Percentiles rank a stretch among this genome's conserved stretches.
These are phyloP conservation scores for Ambrosiella beaveri DNA, from an alignment of 2,329 filamentous ascomycete species.

Conservation along the genomic window DNA sequence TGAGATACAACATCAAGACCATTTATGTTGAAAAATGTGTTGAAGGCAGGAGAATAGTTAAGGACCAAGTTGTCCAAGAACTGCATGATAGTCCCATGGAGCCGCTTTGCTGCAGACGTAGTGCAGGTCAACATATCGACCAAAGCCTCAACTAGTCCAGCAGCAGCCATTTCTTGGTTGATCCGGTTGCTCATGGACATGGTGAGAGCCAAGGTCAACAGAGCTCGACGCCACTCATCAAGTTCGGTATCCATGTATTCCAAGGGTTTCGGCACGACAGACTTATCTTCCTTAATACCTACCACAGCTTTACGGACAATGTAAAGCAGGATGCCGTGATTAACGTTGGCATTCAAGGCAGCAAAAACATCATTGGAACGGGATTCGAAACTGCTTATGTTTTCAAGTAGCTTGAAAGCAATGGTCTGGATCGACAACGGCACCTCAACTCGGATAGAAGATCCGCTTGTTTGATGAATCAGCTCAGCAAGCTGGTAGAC, in stretches of 20 bases:
- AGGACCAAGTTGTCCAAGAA: constrained; percentile 84
- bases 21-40: constrained; percentile 61
- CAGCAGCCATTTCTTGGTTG: constrained; percentile 69
- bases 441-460: constrained; percentile 37
- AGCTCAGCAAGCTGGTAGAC: constrained; percentile 85
- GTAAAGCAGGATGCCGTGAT: constrained; percentile 88
- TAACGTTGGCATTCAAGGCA: constrained; percentile 88
- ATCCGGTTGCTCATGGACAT: constrained; percentile 32
- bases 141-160: constrained; percentile 76
- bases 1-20: constrained; percentile 85
- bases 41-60: constrained; percentile 68
- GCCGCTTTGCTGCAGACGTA: constrained; percentile 63
- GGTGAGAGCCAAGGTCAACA: constrained; percentile 75
- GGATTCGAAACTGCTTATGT: constrained; percentile 60
- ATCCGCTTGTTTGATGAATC: constrained; percentile 64
- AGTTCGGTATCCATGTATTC: constrained; percentile 25
- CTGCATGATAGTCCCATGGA: constrained; percentile 66
- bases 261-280: background rate
- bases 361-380: constrained; percentile 70
- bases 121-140: constrained; percentile 76
- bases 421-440: constrained; percentile 67
- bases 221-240: constrained; percentile 77
- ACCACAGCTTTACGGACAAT: constrained; percentile 79
- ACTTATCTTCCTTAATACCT: constrained; percentile 47
- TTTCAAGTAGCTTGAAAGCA: constrained; percentile 65